Percentiles rank a stretch among this genome's conserved stretches.
Conservation (phyloP, 73 alveolate species). For the Paramecium sonneborni region DNA sequence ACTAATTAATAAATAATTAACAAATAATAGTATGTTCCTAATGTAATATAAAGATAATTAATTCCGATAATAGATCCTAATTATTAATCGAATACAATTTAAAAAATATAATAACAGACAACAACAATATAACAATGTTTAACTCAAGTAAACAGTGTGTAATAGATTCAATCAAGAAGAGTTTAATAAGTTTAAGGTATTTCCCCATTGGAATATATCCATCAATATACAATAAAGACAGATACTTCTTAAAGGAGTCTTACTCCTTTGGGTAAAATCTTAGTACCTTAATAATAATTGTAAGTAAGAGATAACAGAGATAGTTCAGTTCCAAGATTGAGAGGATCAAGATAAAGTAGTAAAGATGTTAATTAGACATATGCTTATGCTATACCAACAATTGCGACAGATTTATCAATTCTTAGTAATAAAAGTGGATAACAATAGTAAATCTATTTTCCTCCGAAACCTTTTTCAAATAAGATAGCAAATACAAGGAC, state of each 20-base stretch:
- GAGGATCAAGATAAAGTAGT: neutral
- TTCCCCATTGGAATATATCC: constrained; percentile 34
- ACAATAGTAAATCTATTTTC: neutral
- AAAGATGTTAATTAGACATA: neutral
- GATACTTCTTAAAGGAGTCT: constrained; percentile 12
- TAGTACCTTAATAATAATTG: neutral
- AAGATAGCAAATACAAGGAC: neutral
- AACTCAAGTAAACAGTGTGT: neutral
- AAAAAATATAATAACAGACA: neutral
- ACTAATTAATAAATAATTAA: neutral
- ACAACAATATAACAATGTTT: neutral
- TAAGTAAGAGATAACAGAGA: neutral
- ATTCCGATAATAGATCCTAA: neutral
- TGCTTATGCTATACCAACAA: neutral
- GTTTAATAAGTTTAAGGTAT: neutral
- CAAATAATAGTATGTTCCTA: neutral
- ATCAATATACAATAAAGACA: constrained; percentile 40
- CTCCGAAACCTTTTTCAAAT: neutral
- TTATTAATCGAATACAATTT: neutral
- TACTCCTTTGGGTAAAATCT: constrained; percentile 6
- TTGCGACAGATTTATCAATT: neutral
- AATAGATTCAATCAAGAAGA: neutral
- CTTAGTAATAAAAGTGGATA: neutral
- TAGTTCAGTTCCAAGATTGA: constrained; percentile 24
- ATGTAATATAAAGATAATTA: neutral